Base-by-base conservation (phyloP, 2,329 filamentous ascomycete genomes). In the Aspergillus calidoustus region DNA sequence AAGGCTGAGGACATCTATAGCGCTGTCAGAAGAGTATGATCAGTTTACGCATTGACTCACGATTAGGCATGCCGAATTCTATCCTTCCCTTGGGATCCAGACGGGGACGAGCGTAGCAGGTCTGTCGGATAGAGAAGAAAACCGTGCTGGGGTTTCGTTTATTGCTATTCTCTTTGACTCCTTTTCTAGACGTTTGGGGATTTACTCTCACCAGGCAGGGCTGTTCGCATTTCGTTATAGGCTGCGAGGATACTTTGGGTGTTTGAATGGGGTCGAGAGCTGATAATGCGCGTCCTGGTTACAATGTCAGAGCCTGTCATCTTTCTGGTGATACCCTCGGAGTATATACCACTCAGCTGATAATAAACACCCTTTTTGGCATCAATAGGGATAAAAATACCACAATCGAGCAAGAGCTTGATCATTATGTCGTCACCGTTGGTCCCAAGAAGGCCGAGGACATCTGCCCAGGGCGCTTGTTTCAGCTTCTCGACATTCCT, bases 61-160 rank as follows among this genome's bases (percentile, higher is more conserved):
- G 60, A 31, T 56, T 63, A 1, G 88, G 87, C 57, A 96, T 83
- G 1, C 95, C 94, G 73, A 91, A 89, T 19, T 86, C 84, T 7
- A 95, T 84, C 8, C 82, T 77, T 3, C 90, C 89, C 67, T 85
- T 86, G 3, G 86, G 82, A 69, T 90, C 94, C 31, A 93, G 80
- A 1, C 86, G 84, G 22, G 92, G 87, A 68, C 87, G 88, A 23
- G 91, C 90, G 76, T 97, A 98, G 54, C 98, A 83, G 82, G 97
- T 96, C 22, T 92, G 87, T 71, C 87, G 92, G 62, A 93, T 88
- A 51, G 93, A 86, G 70, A 99, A 90, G 1, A 82, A 79, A 60
- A 98, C 92, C 17, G 87, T 85, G 46, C 84, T 85, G 4, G 74
- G 73, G 28, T 69, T 71, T 25, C 68, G 69, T 19, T 57, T 47